Percentiles rank a stretch among this genome's conserved stretches.
Evolutionary conservation across 257 asterid species (phyloP).

Genomic region (Scutellaria baicalensis): DNA sequence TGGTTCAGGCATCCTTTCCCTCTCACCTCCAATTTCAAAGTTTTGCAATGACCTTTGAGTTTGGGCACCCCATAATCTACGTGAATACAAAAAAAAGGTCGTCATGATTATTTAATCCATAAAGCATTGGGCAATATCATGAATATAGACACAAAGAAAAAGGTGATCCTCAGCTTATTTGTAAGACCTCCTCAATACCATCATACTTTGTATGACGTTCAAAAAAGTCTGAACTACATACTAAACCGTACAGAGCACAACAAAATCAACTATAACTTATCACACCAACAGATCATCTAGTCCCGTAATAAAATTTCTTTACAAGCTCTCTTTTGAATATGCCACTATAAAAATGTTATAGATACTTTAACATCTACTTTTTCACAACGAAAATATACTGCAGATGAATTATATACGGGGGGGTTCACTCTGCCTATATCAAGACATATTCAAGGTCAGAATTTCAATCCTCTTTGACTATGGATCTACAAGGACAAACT

Average conservation of each 20-base stretch:
- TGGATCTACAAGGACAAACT: neutral
- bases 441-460: neutral
- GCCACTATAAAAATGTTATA: neutral
- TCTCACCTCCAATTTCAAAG: constrained; percentile 94
- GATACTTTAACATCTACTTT: neutral
- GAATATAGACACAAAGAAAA: neutral
- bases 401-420: neutral
- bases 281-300: neutral
- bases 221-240: neutral
- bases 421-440: neutral
- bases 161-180: neutral
- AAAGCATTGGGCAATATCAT: neutral
- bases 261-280: neutral
- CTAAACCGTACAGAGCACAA: neutral
- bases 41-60: constrained; percentile 93
- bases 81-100: neutral
- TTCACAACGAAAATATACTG: neutral
- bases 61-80: constrained; percentile 98
- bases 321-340: neutral
- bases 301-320: neutral
- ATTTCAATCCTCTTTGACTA: neutral
- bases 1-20: constrained; percentile 98
- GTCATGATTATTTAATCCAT: neutral
- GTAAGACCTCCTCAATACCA: neutral
- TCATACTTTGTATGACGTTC: neutral